A percentile compares a stretch with the other conserved stretches of the same genome.
Evolutionary conservation across 192 early-diverging fungal genomes (phyloP).

Genomic region (Pecoramyces ruminantium): DNA sequence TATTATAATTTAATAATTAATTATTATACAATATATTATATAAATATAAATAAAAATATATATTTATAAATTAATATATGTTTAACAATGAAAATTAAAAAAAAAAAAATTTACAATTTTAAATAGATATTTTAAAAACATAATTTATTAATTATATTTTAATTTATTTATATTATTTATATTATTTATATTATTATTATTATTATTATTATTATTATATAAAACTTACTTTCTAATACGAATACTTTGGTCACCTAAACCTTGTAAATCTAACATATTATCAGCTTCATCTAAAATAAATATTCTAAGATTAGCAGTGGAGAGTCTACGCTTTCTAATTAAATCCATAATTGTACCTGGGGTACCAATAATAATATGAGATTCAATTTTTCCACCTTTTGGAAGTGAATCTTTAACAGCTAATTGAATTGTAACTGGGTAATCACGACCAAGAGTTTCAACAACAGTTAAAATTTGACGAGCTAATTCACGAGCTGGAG

Average conservation of each 20-base stretch:
- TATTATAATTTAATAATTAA: too few species aligned
- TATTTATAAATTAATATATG: too few species aligned
- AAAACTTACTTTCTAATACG: constrained; percentile 54
- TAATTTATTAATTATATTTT: too few species aligned
- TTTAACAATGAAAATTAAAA: too few species aligned
- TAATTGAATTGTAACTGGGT: constrained; percentile 54
- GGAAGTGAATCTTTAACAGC: constrained; percentile 57
- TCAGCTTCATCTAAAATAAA: constrained; percentile 98
- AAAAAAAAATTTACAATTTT: too few species aligned
- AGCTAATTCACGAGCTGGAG: constrained; percentile 74
- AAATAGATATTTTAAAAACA: too few species aligned
- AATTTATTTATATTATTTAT: too few species aligned
- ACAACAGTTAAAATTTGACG: constrained; percentile 57
- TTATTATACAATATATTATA: background rate
- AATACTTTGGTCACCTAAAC: constrained; percentile 71
- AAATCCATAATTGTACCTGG: constrained; percentile 78
- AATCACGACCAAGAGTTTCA: constrained; percentile 74
- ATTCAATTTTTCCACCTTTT: constrained; percentile 36
- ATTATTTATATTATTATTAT: too few species aligned
- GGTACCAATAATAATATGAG: constrained; percentile 75
- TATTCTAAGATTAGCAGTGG: constrained; percentile 43
- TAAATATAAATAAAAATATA: background rate
- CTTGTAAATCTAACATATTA: constrained; percentile 80
- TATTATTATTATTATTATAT: too few species aligned
- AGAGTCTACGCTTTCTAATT: constrained; percentile 42